Percentiles rank a stretch among this genome's conserved stretches.
Conservation (phyloP, 306 rosid genomes). For the Morella rubra region DNA sequence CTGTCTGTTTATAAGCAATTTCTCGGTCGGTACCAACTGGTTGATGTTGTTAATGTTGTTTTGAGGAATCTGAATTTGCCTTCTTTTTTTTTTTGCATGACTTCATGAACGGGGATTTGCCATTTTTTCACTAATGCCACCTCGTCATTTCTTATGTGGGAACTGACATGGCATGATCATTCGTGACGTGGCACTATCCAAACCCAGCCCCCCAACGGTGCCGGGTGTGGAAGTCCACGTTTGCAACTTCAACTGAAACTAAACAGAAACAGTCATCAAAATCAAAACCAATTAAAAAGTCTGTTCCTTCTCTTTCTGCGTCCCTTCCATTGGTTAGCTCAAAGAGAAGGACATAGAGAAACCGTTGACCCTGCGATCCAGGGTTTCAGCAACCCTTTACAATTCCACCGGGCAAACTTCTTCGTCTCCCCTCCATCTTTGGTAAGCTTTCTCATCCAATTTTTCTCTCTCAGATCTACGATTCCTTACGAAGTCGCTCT, state of each 20-base stretch:
- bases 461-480: conserved; percentile 35
- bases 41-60: too few species aligned
- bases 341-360: conserved; percentile 4
- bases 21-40: too few species aligned
- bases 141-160: background rate
- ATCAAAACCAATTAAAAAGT: background rate
- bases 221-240: conserved; percentile 1
- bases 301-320: background rate
- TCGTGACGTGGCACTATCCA: background rate
- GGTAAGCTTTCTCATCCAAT: conserved; percentile 34
- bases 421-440: conserved; percentile 6
- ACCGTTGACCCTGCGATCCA: conserved; percentile 65
- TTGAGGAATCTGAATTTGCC: too few species aligned
- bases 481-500: conserved; percentile 2
- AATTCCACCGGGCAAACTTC: background rate
- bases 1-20: too few species aligned
- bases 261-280: background rate
- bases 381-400: conserved; percentile 8
- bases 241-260: background rate
- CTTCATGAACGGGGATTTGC: too few species aligned
- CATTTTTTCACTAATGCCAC: background rate
- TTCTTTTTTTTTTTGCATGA: too few species aligned
- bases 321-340: background rate
- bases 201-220: background rate
- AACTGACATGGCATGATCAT: background rate